Conservation (phyloP, 192 early-diverging fungal species). For the Umbelopsis vinacea region DNA sequence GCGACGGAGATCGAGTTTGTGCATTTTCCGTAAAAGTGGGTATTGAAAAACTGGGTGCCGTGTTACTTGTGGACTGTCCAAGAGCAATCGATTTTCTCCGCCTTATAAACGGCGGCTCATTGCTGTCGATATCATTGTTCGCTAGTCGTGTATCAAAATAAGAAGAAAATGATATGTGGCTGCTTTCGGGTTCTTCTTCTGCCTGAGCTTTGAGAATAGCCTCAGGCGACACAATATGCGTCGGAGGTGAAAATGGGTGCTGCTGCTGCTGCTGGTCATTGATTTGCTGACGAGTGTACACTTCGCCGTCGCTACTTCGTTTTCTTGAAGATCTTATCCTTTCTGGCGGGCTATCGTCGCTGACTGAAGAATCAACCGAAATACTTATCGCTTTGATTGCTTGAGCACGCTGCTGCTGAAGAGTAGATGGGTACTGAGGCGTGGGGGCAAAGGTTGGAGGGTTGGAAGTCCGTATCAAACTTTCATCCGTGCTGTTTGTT, state of each 20-base stretch:
- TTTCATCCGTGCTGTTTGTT: slow-evolving; percentile 9
- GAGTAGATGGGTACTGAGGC: not conserved
- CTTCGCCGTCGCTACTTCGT: slow-evolving; percentile 9
- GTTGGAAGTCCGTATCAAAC: slow-evolving; percentile 1
- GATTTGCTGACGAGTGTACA: not conserved
- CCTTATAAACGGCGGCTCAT: slow-evolving; percentile 4
- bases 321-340: slow-evolving; percentile 7
- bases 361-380: not conserved
- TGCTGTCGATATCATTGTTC: not conserved
- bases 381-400: slow-evolving; percentile 9
- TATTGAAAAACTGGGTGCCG: slow-evolving; percentile 12
- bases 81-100: slow-evolving; percentile 15
- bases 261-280: slow-evolving; percentile 7
- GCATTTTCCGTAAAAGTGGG: slow-evolving; percentile 9
- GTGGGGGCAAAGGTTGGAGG: not conserved
- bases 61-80: not conserved
- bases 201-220: slow-evolving; percentile 34
- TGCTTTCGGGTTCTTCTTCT: slow-evolving; percentile 36
- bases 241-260: not conserved
- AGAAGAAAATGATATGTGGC: not conserved
- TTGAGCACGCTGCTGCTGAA: not conserved
- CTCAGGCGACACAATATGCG: slow-evolving; percentile 39
- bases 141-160: slow-evolving; percentile 20
- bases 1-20: slow-evolving; percentile 14
- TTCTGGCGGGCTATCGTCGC: not conserved